These are phyloP conservation scores for Calocera viscosa DNA, from an alignment of 768 basidiomycete genomes.

Conservation along the genomic window DNA sequence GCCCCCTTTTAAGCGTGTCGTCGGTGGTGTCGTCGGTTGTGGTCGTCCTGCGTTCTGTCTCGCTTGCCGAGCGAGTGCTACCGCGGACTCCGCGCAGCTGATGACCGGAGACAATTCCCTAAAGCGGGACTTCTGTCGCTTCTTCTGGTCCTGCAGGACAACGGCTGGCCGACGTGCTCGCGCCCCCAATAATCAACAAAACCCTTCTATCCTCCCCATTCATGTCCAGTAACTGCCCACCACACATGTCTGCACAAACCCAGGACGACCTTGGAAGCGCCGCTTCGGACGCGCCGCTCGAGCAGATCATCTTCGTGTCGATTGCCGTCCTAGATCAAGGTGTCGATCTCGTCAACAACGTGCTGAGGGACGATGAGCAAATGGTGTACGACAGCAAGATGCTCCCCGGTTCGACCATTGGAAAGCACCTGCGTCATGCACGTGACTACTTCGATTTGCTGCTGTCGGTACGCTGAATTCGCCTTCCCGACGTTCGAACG, in stretches of 20 bases:
- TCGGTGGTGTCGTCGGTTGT: background rate
- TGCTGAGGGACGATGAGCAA: constrained; percentile 55
- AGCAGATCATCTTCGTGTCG: constrained; percentile 53
- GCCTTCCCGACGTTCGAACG: background rate
- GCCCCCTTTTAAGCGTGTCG: no score
- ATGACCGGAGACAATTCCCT: background rate
- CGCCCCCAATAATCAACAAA: background rate
- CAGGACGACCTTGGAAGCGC: background rate
- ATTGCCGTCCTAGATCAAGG: constrained; percentile 59
- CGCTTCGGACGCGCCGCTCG: constrained; percentile 22
- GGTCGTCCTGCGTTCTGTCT: background rate
- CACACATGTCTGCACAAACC: background rate
- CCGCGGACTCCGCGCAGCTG: background rate
- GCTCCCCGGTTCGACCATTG: constrained; percentile 73
- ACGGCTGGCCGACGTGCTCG: background rate
- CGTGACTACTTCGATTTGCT: constrained; percentile 53
- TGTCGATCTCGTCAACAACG: constrained; percentile 53
- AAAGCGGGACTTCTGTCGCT: background rate
- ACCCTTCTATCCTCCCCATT: background rate
- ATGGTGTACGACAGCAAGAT: constrained; percentile 54
- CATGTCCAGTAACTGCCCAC: background rate
- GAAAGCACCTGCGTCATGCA: constrained; percentile 77
- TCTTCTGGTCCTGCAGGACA: background rate
- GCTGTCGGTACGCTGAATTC: constrained; percentile 9
- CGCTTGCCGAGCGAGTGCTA: background rate